These are phyloP conservation scores for Phytophthora chlamydospora DNA, from an alignment of 352 stramenopile species.

Conservation along the genomic window DNA sequence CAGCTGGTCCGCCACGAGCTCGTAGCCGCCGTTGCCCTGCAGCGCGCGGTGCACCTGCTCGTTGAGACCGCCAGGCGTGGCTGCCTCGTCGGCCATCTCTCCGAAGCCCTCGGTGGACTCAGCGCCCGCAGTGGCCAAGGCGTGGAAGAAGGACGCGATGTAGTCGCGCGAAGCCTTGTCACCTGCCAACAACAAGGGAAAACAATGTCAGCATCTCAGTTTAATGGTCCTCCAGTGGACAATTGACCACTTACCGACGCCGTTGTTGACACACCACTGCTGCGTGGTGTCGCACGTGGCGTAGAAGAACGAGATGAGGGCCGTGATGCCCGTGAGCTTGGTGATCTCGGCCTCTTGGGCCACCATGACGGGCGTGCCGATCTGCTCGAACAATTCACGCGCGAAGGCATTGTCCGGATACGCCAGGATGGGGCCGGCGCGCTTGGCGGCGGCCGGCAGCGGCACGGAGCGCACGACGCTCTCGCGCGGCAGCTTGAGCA, in stretches of 20 bases:
- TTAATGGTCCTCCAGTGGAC: too few species aligned
- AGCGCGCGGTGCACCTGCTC: conserved; percentile 85
- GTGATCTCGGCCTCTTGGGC: conserved; percentile 80
- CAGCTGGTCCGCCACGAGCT: conserved; percentile 81
- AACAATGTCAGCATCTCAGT: too few species aligned
- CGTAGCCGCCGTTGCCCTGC: conserved; percentile 70
- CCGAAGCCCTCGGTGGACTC: conserved; percentile 79
- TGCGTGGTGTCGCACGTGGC: conserved; percentile 83
- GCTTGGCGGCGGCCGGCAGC: conserved; percentile 75
- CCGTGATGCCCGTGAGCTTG: conserved; percentile 84
- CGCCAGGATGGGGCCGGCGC: conserved; percentile 78
- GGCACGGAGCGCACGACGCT: conserved; percentile 84
- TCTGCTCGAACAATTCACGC: conserved; percentile 73
- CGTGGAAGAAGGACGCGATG: conserved; percentile 86
- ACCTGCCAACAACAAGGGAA: conserved; percentile 32
- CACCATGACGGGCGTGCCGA: conserved; percentile 88
- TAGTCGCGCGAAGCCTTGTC: conserved; percentile 78
- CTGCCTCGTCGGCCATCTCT: conserved; percentile 85
- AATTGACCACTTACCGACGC: conserved; percentile 63
- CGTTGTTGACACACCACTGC: conserved; percentile 88
- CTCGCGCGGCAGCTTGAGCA: conserved; percentile 70
- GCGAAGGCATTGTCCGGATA: conserved; percentile 75
- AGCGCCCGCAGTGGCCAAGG: conserved; percentile 71
- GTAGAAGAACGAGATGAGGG: conserved; percentile 89
- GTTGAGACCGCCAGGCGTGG: conserved; percentile 82